Percentiles rank a stretch among this genome's conserved stretches.
These are phyloP conservation scores for Houttuynia cordata DNA, from an alignment of 164 flowering plant genomes.

Conservation along the genomic window DNA sequence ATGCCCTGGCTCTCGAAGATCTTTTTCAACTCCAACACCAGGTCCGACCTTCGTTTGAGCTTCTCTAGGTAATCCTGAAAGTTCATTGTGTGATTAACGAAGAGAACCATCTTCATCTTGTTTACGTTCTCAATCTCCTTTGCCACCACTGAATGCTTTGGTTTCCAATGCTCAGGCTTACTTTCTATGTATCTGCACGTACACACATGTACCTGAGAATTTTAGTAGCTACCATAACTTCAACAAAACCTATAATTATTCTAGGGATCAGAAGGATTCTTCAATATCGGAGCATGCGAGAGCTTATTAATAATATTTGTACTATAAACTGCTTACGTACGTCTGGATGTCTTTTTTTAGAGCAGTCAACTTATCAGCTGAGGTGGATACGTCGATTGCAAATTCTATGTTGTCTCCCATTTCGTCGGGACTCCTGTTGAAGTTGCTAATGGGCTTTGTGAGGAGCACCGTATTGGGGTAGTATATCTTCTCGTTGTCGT, in stretches of 20 bases:
- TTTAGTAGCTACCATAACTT: neutral
- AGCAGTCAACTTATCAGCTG: slow-evolving; percentile 44
- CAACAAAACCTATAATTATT: too few species aligned
- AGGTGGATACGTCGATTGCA: slow-evolving; percentile 53
- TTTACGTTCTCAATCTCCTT: slow-evolving; percentile 69
- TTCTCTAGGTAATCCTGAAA: slow-evolving; percentile 58
- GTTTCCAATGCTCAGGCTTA: slow-evolving; percentile 70
- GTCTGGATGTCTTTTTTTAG: slow-evolving; percentile 45
- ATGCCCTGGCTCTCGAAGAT: slow-evolving; percentile 59
- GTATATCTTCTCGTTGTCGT: slow-evolving; percentile 73
- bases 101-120: slow-evolving; percentile 66
- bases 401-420: slow-evolving; percentile 78
- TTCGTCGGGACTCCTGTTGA: slow-evolving; percentile 71
- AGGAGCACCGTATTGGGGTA: slow-evolving; percentile 67
- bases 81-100: slow-evolving; percentile 66
- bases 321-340: too few species aligned
- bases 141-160: slow-evolving; percentile 39
- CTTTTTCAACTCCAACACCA: slow-evolving; percentile 53
- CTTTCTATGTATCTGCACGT: slow-evolving; percentile 60
- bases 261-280: too few species aligned
- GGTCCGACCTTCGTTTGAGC: slow-evolving; percentile 49
- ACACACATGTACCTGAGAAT: too few species aligned
- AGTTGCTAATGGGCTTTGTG: slow-evolving; percentile 78
- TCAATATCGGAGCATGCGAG: too few species aligned
- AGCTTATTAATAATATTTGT: neutral